These are phyloP conservation scores for Alternaria consortialis DNA, from an alignment of 2,329 filamentous ascomycete species.

Conservation along the genomic window DNA sequence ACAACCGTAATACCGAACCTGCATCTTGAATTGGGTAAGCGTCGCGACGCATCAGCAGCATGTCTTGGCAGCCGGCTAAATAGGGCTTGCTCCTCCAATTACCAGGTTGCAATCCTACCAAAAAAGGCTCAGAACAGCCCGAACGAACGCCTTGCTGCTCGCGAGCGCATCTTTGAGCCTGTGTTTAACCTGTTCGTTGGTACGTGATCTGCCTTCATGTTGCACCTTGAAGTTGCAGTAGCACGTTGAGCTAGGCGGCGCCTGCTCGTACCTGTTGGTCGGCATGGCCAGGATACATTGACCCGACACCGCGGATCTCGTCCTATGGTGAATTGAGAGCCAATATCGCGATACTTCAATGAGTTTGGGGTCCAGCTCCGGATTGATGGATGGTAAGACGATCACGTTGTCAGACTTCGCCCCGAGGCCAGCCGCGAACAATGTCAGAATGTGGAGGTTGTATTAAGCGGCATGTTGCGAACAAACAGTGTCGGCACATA, in stretches of 20 bases:
- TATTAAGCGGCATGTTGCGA: background rate
- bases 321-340: background rate
- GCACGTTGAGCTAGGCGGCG: background rate
- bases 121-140: constrained; percentile 19
- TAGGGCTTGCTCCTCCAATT: constrained; percentile 32
- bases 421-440: background rate
- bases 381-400: background rate
- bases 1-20: constrained; percentile 40
- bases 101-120: constrained; percentile 22
- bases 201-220: constrained; percentile 16
- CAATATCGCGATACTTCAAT: background rate
- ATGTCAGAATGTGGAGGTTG: background rate
- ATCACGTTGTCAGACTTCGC: background rate
- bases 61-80: constrained; percentile 39
- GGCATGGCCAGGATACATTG: constrained; percentile 1
- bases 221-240: constrained; percentile 23
- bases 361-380: background rate
- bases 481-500: background rate
- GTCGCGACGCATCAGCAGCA: constrained; percentile 30
- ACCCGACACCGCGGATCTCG: background rate
- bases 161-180: constrained; percentile 3
- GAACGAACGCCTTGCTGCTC: constrained; percentile 14
- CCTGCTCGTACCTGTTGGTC: background rate
- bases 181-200: constrained; percentile 19
- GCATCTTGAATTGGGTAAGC: constrained; percentile 31